phyloP scores from a whole-genome alignment of 169 alveolate genomes.

The Plasmodium chabaudi region DNA sequence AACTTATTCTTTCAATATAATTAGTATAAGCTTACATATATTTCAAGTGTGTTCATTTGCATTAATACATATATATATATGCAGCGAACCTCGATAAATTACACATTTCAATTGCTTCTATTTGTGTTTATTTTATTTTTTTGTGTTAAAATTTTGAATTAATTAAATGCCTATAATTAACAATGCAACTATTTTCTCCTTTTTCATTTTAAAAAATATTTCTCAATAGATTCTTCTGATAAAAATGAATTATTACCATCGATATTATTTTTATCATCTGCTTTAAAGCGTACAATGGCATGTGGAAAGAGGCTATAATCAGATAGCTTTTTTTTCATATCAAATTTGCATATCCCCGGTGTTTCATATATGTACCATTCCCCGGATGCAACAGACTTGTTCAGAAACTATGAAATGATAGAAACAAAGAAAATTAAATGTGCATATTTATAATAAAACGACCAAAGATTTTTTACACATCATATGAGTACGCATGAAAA shows the following conservation, averaged over 20 bases:
- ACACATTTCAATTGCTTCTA: background rate
- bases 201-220: conserved; percentile 37
- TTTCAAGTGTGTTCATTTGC: background rate
- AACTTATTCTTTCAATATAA: background rate
- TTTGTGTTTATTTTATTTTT: background rate
- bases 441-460: background rate
- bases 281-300: conserved; percentile 50
- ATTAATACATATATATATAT: background rate
- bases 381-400: conserved; percentile 14
- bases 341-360: conserved; percentile 69
- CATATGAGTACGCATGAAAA: background rate
- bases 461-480: background rate
- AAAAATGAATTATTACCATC: conserved; percentile 9
- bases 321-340: conserved; percentile 46
- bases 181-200: conserved; percentile 2
- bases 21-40: background rate
- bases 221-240: conserved; percentile 41
- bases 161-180: too few species aligned
- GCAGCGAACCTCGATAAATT: background rate
- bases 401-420: conserved; percentile 27
- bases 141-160: conserved; percentile 10
- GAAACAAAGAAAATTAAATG: background rate
- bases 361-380: conserved; percentile 70
- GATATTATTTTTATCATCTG: conserved; percentile 13
- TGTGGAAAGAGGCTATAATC: conserved; percentile 43